phyloP scores from a whole-genome alignment of 2,329 filamentous ascomycete species.

The Plenodomus tracheiphilus region DNA sequence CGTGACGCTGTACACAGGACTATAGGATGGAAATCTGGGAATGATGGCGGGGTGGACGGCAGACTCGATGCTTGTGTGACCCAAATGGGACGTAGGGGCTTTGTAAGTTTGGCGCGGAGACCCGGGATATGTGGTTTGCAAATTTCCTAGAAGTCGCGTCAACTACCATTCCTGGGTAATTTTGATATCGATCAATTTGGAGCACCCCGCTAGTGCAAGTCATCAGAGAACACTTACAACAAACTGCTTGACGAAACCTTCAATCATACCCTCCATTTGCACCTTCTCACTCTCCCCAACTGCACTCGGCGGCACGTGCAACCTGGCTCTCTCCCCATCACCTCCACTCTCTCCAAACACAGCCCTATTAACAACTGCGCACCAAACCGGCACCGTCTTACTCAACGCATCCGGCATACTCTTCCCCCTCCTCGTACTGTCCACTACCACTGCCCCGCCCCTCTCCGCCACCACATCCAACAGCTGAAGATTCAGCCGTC shows the following conservation, averaged over 20 bases:
- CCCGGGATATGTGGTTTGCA: constrained; percentile 59
- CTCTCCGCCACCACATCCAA: constrained; percentile 66
- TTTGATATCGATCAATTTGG: no score
- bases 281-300: constrained; percentile 78
- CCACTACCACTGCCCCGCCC: constrained; percentile 84
- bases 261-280: constrained; percentile 71
- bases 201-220: no score
- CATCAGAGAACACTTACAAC: constrained; percentile 36
- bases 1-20: constrained; percentile 86
- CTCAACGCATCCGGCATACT: constrained; percentile 94
- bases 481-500: constrained; percentile 83
- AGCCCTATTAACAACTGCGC: constrained; percentile 77
- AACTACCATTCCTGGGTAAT: neutral
- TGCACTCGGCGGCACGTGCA: no score
- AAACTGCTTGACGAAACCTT: constrained; percentile 57
- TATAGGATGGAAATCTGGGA: constrained; percentile 68
- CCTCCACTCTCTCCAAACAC: constrained; percentile 66
- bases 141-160: constrained; percentile 52
- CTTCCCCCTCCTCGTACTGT: constrained; percentile 91
- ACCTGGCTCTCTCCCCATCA: no score
- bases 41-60: constrained; percentile 52
- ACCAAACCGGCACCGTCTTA: constrained; percentile 95
- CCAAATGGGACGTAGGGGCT: constrained; percentile 79
- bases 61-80: constrained; percentile 68
- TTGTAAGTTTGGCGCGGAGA: constrained; percentile 62